phyloP scores from a whole-genome alignment of 2,329 filamentous ascomycete species.

The Coleophoma eucalyptorum region DNA sequence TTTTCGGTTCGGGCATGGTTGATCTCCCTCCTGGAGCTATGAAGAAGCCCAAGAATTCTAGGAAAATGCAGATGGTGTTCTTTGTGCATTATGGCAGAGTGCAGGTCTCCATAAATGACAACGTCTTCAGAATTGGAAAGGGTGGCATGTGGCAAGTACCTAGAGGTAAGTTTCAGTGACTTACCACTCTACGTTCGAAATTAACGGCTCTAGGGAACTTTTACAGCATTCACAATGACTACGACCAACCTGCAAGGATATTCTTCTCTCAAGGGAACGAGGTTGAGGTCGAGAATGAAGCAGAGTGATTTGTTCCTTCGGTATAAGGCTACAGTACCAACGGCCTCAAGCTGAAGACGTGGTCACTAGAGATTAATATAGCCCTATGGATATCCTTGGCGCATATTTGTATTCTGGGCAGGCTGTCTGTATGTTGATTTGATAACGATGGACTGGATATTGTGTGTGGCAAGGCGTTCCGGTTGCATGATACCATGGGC shows the following conservation, averaged over 20 bases:
- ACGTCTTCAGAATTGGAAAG: constrained; percentile 75
- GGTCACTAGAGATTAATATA: too few relatives aligned
- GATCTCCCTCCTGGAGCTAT: constrained; percentile 79
- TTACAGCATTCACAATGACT: constrained; percentile 85
- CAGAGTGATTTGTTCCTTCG: too few relatives aligned
- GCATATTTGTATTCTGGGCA: too few relatives aligned
- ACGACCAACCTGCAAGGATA: constrained; percentile 66
- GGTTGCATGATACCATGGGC: too few relatives aligned
- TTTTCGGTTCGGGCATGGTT: constrained; percentile 87
- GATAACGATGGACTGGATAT: too few relatives aligned
- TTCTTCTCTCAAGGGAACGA: constrained; percentile 93
- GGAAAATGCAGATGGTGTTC: constrained; percentile 97
- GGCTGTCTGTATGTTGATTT: too few relatives aligned
- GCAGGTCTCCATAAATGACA: constrained; percentile 71
- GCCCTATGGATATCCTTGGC: too few relatives aligned
- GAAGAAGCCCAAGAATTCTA: constrained; percentile 87
- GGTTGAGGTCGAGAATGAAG: constrained; percentile 5
- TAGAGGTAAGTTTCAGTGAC: constrained; percentile 61
- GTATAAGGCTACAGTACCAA: too few relatives aligned
- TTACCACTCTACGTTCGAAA: background rate
- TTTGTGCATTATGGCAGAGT: constrained; percentile 85
- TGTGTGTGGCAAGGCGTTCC: too few relatives aligned
- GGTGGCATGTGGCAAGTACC: constrained; percentile 95
- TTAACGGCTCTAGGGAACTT: constrained; percentile 68
- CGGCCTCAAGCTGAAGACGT: too few relatives aligned